Evolutionary conservation across 352 stramenopile species (phyloP).

Genomic region (Phytopythium delawarense): DNA sequence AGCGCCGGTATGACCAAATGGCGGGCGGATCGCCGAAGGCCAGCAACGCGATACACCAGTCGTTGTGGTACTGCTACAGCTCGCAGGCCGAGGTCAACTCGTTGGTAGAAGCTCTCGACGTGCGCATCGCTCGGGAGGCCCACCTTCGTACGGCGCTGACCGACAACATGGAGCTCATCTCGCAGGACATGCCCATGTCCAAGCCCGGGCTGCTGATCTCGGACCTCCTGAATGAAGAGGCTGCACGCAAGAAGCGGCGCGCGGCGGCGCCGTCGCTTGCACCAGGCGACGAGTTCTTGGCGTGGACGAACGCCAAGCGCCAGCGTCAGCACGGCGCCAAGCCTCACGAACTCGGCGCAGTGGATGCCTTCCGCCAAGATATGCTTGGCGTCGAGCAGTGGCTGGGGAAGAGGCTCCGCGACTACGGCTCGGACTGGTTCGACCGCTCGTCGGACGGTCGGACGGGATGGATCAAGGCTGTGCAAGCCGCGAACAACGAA

Average conservation of each 20-base stretch:
- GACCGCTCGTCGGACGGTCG: slow-evolving; percentile 36
- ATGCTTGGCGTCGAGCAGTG: slow-evolving; percentile 53
- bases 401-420: slow-evolving; percentile 57
- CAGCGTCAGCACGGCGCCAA: background rate
- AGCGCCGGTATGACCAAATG: slow-evolving; percentile 41
- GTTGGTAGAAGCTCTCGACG: slow-evolving; percentile 56
- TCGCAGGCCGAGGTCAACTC: slow-evolving; percentile 57
- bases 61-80: slow-evolving; percentile 63
- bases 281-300: slow-evolving; percentile 28
- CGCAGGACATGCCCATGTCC: slow-evolving; percentile 59
- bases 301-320: slow-evolving; percentile 69
- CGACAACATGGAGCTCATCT: slow-evolving; percentile 61
- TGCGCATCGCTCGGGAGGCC: slow-evolving; percentile 38
- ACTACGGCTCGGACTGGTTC: slow-evolving; percentile 56
- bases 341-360: slow-evolving; percentile 14
- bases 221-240: slow-evolving; percentile 66
- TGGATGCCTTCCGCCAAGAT: slow-evolving; percentile 55
- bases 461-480: slow-evolving; percentile 41
- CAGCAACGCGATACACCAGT: slow-evolving; percentile 11
- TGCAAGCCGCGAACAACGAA: slow-evolving; percentile 31
- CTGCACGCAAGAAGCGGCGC: slow-evolving; percentile 35
- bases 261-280: slow-evolving; percentile 3
- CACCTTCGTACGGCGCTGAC: slow-evolving; percentile 40
- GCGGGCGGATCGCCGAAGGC: slow-evolving; percentile 24
- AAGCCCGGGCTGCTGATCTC: slow-evolving; percentile 75